Percentiles rank a stretch among this genome's conserved stretches.
Evolutionary conservation across 495 filamentous ascomycete species (phyloP).

Genomic region (Aspergillus steynii): DNA sequence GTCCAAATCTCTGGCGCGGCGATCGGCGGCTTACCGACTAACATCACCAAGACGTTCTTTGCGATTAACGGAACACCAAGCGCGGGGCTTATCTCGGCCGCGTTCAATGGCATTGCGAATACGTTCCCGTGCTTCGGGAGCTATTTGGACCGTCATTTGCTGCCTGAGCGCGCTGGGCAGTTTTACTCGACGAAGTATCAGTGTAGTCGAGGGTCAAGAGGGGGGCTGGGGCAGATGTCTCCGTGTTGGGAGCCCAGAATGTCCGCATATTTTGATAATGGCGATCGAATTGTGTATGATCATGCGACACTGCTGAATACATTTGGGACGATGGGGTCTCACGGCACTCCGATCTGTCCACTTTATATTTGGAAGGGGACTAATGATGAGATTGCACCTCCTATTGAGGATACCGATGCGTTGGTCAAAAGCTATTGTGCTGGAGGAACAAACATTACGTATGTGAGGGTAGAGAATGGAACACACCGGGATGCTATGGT

Average conservation of each 20-base stretch:
- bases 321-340: conserved; percentile 41
- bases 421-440: conserved; percentile 36
- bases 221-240: background rate
- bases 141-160: conserved; percentile 4
- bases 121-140: conserved; percentile 3
- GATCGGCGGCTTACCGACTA: conserved; percentile 12
- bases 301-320: conserved; percentile 17
- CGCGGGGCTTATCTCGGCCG: background rate
- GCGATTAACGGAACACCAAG: background rate
- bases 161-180: background rate
- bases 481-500: too few species aligned
- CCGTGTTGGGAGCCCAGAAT: background rate
- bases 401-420: conserved; percentile 36
- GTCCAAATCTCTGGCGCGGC: conserved; percentile 23
- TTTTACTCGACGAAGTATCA: background rate
- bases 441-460: background rate
- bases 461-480: background rate
- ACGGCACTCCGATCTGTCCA: conserved; percentile 45
- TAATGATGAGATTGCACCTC: conserved; percentile 34
- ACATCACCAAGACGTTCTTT: conserved; percentile 11
- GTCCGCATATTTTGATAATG: conserved; percentile 6
- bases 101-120: conserved; percentile 8
- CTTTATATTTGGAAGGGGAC: conserved; percentile 50
- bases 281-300: background rate
- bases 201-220: background rate